Evolutionary conservation across 176 grass and related monocot genomes (phyloP).

Genomic region (Tuctoria greenei): DNA sequence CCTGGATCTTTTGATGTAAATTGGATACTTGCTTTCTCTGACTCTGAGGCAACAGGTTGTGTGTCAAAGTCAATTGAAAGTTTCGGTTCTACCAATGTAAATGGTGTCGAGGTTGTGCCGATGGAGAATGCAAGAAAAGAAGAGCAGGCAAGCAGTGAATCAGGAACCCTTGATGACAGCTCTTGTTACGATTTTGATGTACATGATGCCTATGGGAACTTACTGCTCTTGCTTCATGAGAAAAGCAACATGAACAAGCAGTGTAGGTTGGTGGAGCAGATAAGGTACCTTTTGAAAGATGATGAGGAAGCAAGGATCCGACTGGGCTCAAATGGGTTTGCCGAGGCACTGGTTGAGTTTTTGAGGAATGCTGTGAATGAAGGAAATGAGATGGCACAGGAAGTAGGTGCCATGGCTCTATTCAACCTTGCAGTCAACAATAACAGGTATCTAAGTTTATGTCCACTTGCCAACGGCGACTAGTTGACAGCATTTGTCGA

Average conservation of each 20-base stretch:
- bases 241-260: constrained; percentile 47
- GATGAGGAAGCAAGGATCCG: constrained; percentile 81
- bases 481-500: background rate
- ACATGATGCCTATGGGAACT: constrained; percentile 58
- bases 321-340: constrained; percentile 78
- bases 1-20: constrained; percentile 73
- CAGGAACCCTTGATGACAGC: constrained; percentile 35
- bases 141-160: constrained; percentile 48
- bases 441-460: constrained; percentile 64
- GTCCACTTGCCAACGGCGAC: constrained; percentile 2
- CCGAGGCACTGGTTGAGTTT: constrained; percentile 76
- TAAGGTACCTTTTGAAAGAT: constrained; percentile 83
- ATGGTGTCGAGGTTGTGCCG: constrained; percentile 47
- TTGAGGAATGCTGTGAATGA: constrained; percentile 64
- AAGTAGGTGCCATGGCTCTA: constrained; percentile 85
- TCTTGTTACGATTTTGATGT: constrained; percentile 42
- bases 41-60: constrained; percentile 47
- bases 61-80: constrained; percentile 62
- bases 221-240: constrained; percentile 71
- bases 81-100: constrained; percentile 61
- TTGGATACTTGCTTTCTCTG: constrained; percentile 53
- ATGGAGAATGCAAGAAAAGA: constrained; percentile 53
- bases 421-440: constrained; percentile 95
- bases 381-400: constrained; percentile 80
- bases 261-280: constrained; percentile 79